Base-by-base conservation (phyloP, 805 yeast genomes). In the Nakazawaea wickerhamii region DNA sequence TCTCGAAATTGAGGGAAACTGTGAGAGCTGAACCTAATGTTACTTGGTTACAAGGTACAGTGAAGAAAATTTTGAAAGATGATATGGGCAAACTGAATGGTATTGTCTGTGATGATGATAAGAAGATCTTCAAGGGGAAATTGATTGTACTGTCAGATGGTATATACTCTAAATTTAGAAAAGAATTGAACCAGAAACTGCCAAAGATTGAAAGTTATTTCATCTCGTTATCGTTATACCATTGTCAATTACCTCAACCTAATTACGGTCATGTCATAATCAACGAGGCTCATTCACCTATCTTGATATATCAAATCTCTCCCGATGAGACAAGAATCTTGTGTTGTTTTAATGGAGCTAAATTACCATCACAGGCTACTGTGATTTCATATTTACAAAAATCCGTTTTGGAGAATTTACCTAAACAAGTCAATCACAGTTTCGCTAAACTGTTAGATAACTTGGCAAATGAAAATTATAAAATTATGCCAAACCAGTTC, bases 401-500 rank as follows among this genome's bases (percentile, higher is more conserved):
- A 4, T 64, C 69, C 15, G 95, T 90, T 14, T 64, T 79, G 44
- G 85, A 90, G 25, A 63, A 72, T 39, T 59, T 93, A 40, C 99
- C 99, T 13, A 60, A 68, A 37, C 55, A 62, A 21, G 60, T 84
- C 37, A 68, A 72, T 53, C 86, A 95, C 6, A 74, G 93, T 11
- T 87, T 91, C 58, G 63, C 63, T 39, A 61, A 61, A 20, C 95
- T 97, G 1, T 53, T 91, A 33, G 59, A 60, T 18, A 32, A 46
- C 7, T 32, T 38, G 18, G 27, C 22, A 4, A 64, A 65, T 25
- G 70, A 70, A 28, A 74, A 81, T 54, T 77, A 84, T 60, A 78
- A 84, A 48, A 75, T 87, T 36, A 91, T 91, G 97, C 98, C 99
- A 38, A 90, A 89, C 63, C 95, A 93, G 52, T 93, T 76, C 63